phyloP scores from a whole-genome alignment of 768 basidiomycete species.

The Crepidotus variabilis region DNA sequence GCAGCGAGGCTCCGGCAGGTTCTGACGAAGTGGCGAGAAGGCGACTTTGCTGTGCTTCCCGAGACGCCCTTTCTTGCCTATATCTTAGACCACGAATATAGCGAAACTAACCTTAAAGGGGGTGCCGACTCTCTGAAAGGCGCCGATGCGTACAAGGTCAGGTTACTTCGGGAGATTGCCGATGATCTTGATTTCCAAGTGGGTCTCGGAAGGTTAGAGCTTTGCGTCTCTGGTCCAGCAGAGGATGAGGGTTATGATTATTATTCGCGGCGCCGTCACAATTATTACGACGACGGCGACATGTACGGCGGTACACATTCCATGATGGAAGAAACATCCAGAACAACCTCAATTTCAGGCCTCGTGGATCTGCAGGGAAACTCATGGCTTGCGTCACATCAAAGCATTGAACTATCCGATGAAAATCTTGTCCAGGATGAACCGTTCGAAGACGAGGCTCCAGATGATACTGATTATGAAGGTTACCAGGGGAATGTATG shows the following conservation, averaged over 20 bases:
- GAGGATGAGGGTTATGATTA: conserved; percentile 19
- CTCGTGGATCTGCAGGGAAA: conserved; percentile 30
- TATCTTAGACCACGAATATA: conserved; percentile 26
- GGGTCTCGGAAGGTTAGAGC: conserved; percentile 31
- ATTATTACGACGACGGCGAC: conserved; percentile 13
- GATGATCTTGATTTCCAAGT: conserved; percentile 30
- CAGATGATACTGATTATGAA: conserved; percentile 34
- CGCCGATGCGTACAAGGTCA: conserved; percentile 30
- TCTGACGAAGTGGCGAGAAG: conserved; percentile 33
- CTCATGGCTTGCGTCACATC: conserved; percentile 8
- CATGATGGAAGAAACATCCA: conserved; percentile 23
- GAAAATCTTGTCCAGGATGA: conserved; percentile 29
- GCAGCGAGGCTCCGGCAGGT: conserved; percentile 25
- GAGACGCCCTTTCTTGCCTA: conserved; percentile 19
- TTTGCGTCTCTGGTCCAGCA: conserved; percentile 18
- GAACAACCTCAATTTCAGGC: conserved; percentile 17
- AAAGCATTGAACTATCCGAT: conserved; percentile 16
- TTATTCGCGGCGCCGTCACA: conserved; percentile 9
- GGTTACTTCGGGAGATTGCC: conserved; percentile 26
- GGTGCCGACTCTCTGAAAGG: conserved; percentile 32
- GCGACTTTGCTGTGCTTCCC: conserved; percentile 14
- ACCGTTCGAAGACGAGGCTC: conserved; percentile 27
- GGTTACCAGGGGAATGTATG: conserved; percentile 39
- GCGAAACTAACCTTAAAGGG: conserved; percentile 14
- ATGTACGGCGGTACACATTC: conserved; percentile 2